Evolutionary conservation across 306 rosid genomes (phyloP), one percentile per base, ranked within the genome.

Genomic region (Dicorynia guianensis): DNA sequence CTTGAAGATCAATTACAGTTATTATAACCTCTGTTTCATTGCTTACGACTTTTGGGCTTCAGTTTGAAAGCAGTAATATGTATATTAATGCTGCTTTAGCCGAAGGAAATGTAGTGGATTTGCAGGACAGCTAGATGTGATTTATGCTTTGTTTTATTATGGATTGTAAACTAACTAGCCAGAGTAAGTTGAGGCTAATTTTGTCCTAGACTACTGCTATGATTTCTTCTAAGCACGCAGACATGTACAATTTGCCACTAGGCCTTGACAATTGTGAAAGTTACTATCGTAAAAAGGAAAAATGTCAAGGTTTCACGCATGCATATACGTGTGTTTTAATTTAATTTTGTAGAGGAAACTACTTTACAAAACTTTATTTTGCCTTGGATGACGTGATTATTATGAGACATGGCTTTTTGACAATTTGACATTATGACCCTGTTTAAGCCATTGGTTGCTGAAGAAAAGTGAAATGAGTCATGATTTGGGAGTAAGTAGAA

Each of bases 1-100:
- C 82, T 84, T 65, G 83, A 75, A 80, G 75, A 80, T 77, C 72
- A 59, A 40, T 18, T 18, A 11, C 40, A 36, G 78, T 73, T 69
- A 46, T 46, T 46, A 73, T 69, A 69, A 52, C 82, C 77, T 72
- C 49, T 57, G 60, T 33, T 76, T 76, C 50, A 34, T 63, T 57
- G 38, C 71, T 66, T 74, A 76, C 75, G 43, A 49, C 63, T 67
- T 83, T 84, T 79, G 50, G 73, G 67, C 25, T 43, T 47, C 55
- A 19, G 63, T 76, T 80, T 76, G 33, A 73, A 76, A 66, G 65
- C 50, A 40, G 66, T 71, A 67, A 68, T 30, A 71, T 71, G 62
- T 25, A 25, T 25, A 25, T 65, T 58, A 57, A 65, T 78, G 78
- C 43, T 74, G 63, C 58, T 39, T 70, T 57, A 74, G 67, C 30